Evolutionary conservation across 164 flowering plant genomes (phyloP), one percentile per base, ranked within the genome.

Genomic region (Stephania yunnanensis): DNA sequence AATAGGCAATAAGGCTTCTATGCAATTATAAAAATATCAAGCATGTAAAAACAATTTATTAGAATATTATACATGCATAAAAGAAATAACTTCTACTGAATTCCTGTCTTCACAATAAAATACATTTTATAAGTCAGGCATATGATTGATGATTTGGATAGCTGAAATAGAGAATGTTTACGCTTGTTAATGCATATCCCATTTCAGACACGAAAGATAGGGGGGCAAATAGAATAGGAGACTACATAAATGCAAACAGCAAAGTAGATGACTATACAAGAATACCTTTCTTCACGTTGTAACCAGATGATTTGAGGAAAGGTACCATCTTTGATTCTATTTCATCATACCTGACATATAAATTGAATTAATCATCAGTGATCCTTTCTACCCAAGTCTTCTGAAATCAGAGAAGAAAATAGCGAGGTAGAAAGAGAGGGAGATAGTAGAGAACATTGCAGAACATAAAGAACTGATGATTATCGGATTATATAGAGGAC

Each of bases 211-310:
- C 42, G 1, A 36, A 36, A 36, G 42, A 36, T 2, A n/a, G 20
- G 2, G 2, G n/a, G 66, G 22, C 66, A 61, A 5, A 5, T 20
- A 61, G 4, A 50, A 50, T 2, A 50, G 53, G 53, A 7, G 55
- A 50, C 53, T 48, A 58, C 4, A 61, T 36, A 66, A 66, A 66
- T 25, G 11, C 10, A 29, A 8, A 11, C n/a, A n/a, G 15, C 22
- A 69, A 69, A 5, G 0, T 66, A 13, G 15, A 2, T 25, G 42
- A 22, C 5, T n/a, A 4, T 72, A 10, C 2, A 70, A 22, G 48
- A 73, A 67, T 85, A 94, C 99, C 99, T 91, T 96, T 96, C 85
- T 91, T 96, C 79, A 91, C 93, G 81, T 96, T 94, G 87, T 96
- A 96, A 61, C 97, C 95, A 1, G 99, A 96, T 29, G 87, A 74